A percentile compares a stretch with the other conserved stretches of the same genome.
phyloP scores from a whole-genome alignment of 371 early-diverging fungal genomes.

The Haplosporangium sp. region DNA sequence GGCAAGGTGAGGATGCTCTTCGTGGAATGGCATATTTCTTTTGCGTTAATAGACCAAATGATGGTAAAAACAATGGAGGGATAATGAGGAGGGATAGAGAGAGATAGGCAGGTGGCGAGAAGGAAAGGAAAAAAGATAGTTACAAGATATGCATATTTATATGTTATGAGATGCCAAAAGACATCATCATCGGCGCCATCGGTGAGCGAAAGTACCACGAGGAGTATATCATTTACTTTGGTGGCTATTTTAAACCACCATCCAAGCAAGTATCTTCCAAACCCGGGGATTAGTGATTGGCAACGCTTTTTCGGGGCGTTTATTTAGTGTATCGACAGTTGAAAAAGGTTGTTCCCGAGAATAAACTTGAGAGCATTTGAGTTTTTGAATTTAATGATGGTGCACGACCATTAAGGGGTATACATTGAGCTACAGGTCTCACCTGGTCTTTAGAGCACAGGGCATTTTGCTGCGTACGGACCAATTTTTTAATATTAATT shows the following conservation, averaged over 20 bases:
- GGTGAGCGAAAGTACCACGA: background rate
- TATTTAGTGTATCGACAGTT: background rate
- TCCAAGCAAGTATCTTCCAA: no score
- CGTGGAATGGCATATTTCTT: constrained; percentile 20
- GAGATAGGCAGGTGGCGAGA: background rate
- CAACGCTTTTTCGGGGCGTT: background rate
- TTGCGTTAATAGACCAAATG: background rate
- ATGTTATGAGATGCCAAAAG: no score
- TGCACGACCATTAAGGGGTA: no score
- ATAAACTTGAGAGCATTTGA: background rate
- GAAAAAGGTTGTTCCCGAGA: constrained; percentile 28
- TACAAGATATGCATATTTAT: no score
- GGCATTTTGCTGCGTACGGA: no score
- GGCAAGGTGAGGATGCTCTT: constrained; percentile 27
- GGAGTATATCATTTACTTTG: background rate
- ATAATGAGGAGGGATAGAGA: background rate
- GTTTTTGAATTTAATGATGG: no score
- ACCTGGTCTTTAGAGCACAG: no score
- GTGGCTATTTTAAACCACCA: no score
- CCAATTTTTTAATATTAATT: no score
- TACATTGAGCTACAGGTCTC: no score
- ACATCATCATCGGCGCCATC: no score
- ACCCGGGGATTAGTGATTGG: background rate
- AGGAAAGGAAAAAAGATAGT: background rate
- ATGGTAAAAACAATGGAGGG: background rate